Base-by-base conservation (phyloP, 257 asterid species). In the Salvia hispanica region DNA sequence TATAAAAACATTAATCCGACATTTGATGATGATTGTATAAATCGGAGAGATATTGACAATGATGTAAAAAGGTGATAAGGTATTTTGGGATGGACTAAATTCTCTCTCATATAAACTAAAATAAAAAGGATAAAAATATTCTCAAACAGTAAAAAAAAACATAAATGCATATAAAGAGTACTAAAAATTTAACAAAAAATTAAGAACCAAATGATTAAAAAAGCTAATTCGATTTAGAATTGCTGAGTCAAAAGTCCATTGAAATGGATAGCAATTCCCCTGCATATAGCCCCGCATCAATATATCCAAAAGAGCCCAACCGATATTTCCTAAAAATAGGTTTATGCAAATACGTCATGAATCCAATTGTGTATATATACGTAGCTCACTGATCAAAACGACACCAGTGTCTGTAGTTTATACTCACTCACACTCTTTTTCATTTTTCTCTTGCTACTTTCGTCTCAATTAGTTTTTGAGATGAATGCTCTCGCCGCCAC, bases 401-500 rank as follows among this genome's bases (percentile, higher is more conserved):
- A 6, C 60, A 7, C 43, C 48, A 14, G 13, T 14, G 59, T 48
- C 6, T 9, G 4, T 9, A 31, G 63, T 61, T 42, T 40, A 9
- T 40, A 60, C 11, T 60, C 52, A 14, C 37, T 1, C 33, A 36
- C 59, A 6, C 43, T 39, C 43, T 6, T 39, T 46, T 40, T 33
- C 21, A 40, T 25, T 18, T 39, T 43, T 42, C 9, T 42, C 18
- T 40, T 0, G 0, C 0, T 11, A 3, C 8, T 50, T 34, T 48
- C 12, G 28, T 64, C 3, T 64, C 21, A 9, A 9, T 45, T 14
- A 13, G 10, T 31, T 40, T 11, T 13, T 7, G 40, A 10, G 72
- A 93, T 93, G 99, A 90, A 90, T 70, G 97, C 99, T 71, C 88
- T 93, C 44, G 97, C 94, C 36, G 97, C 99, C 12, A 93, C 97